Evolutionary conservation across 805 yeast species (phyloP), one percentile per base, ranked within the genome.

Genomic region (Blastobotrys mokoenaii): DNA sequence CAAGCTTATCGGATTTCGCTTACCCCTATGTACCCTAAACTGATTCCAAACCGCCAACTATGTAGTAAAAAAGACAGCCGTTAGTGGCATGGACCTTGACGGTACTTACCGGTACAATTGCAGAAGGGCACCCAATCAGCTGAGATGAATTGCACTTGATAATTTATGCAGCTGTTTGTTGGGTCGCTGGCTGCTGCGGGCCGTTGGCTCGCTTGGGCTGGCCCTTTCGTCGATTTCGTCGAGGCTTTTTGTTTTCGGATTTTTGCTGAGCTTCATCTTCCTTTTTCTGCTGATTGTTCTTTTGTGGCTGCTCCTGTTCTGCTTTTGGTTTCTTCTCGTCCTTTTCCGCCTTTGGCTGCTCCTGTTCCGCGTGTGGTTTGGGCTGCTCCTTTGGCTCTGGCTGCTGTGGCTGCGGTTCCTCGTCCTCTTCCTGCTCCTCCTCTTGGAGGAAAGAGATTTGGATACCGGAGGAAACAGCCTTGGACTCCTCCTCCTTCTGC

Each of bases 401-500:
- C 16, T 16, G 41, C 34, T 25, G 35, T 5, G 35, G 45, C 29
- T 35, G 18, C 2, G 39, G 38, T n/a, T 35, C 15, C 22, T 34
- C 22, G 18, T 39, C 45, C 18, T 45, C 53, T 2, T 47, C 53
- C 4, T n/a, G 30, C 15, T 33, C 52, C 41, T 52, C 55, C 20
- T 50, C 51, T 29, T 51, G 54, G 39, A 52, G 34, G 34, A 52
- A 52, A 3, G 56, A 52, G 18, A 52, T 50, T 29, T 47, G 38
- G 12, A 36, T 45, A 9, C 22, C 33, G 9, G 46, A 30, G 12
- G 43, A 18, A 12, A 32, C 25, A 15, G 16, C 29, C 18, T 20
- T 37, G 10, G 34, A 38, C 17, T 17, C 41, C 22, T 30, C 30
- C 20, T 44, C 12, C 18, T 18, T 8, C 12, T 17, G 16, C 2